Evolutionary conservation across 2,329 filamentous ascomycete genomes (phyloP).

Genomic region (Geosmithia morbida): DNA sequence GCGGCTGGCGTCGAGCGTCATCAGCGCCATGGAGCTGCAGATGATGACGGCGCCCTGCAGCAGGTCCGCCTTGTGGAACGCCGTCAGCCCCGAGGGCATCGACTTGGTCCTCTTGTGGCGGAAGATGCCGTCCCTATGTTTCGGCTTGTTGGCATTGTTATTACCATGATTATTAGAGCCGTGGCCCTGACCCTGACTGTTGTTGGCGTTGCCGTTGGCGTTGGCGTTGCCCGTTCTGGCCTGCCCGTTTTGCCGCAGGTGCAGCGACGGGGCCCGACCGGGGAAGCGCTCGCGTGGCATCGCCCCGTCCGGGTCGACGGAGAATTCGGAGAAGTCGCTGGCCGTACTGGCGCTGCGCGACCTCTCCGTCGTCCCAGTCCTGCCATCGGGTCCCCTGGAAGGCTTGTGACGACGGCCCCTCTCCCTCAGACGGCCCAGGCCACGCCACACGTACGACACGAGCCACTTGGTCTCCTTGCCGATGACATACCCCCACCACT

Average conservation of each 20-base stretch:
- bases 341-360: slow-evolving; percentile 17
- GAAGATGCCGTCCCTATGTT: slow-evolving; percentile 19
- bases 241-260: slow-evolving; percentile 2
- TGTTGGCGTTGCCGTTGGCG: slow-evolving; percentile 4
- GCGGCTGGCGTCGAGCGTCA: slow-evolving; percentile 84
- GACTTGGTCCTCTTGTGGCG: slow-evolving; percentile 68
- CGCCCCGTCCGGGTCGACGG: slow-evolving; percentile 2
- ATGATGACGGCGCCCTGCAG: slow-evolving; percentile 83
- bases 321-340: slow-evolving; percentile 17
- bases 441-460: slow-evolving; percentile 62
- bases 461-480: slow-evolving; percentile 60
- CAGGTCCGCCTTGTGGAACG: slow-evolving; percentile 89
- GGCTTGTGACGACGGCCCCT: slow-evolving; percentile 27
- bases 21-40: slow-evolving; percentile 69
- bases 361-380: slow-evolving; percentile 19
- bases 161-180: too few relatives aligned
- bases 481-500: slow-evolving; percentile 65
- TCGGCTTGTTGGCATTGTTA: slow-evolving; percentile 1
- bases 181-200: too few relatives aligned
- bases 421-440: slow-evolving; percentile 65
- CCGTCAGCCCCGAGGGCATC: slow-evolving; percentile 67
- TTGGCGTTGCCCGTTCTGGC: background rate
- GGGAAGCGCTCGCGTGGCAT: slow-evolving; percentile 1
- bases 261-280: background rate
- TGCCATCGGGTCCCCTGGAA: slow-evolving; percentile 11